Conservation (phyloP, 2,329 filamentous ascomycete genomes). For the Monosporascus sp. region DNA sequence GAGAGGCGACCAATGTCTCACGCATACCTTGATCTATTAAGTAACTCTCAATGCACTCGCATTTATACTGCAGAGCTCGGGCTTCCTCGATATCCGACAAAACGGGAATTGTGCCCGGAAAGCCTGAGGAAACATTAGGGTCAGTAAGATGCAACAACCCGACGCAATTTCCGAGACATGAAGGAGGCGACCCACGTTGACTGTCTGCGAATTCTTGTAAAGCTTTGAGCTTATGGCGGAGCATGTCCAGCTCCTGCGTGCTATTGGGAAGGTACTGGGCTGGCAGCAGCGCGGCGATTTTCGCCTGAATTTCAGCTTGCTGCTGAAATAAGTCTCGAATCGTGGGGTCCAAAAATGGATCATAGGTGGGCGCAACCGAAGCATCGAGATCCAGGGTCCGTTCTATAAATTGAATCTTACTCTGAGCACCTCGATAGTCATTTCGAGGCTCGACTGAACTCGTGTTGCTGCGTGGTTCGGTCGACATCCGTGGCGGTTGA, state of each 20-base stretch:
- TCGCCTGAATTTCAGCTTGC: slow-evolving; percentile 48
- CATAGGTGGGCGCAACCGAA: slow-evolving; percentile 26
- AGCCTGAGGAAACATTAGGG: slow-evolving; percentile 22
- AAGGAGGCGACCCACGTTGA: slow-evolving; percentile 38
- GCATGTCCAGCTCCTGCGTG: slow-evolving; percentile 46
- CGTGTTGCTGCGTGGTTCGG: slow-evolving; percentile 12
- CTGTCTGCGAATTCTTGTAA: slow-evolving; percentile 43
- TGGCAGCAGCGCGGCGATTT: slow-evolving; percentile 42
- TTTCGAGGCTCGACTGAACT: slow-evolving; percentile 23
- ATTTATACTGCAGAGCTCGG: slow-evolving; percentile 50
- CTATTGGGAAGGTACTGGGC: slow-evolving; percentile 42
- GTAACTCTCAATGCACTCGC: slow-evolving; percentile 51
- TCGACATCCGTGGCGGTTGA: slow-evolving; percentile 16
- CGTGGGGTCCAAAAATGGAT: slow-evolving; percentile 36
- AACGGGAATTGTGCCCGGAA: slow-evolving; percentile 34
- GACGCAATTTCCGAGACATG: slow-evolving; percentile 8
- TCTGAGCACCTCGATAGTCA: slow-evolving; percentile 25
- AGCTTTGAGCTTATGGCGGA: slow-evolving; percentile 48
- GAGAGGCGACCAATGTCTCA: not conserved
- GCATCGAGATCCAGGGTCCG: slow-evolving; percentile 10
- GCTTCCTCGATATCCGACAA: slow-evolving; percentile 54
- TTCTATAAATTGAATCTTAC: not conserved
- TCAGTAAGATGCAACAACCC: slow-evolving; percentile 16
- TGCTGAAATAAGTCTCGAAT: slow-evolving; percentile 44
- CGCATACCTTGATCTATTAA: slow-evolving; percentile 43